phyloP scores from a whole-genome alignment of 139 green algal genomes.

The Volvox reticuliferus region DNA sequence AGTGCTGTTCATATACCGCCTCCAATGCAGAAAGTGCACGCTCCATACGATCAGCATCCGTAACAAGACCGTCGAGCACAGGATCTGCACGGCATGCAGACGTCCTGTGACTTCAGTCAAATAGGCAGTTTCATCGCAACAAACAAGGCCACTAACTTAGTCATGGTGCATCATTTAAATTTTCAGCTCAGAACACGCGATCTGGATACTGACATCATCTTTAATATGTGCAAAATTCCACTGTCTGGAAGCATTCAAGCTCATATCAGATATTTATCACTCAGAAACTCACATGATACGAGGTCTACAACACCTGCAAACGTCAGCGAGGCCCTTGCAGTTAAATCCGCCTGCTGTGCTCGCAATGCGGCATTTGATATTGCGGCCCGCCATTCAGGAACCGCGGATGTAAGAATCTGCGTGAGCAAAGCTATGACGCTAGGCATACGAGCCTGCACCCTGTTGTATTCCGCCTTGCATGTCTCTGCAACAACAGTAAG shows the following conservation, averaged over 20 bases:
- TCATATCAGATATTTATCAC: too few species aligned
- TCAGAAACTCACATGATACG: background rate
- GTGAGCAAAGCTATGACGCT: conserved; percentile 42
- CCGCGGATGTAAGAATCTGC: conserved; percentile 31
- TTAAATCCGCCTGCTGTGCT: background rate
- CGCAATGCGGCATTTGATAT: background rate
- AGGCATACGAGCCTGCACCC: conserved; percentile 33
- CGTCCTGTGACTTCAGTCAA: too few species aligned
- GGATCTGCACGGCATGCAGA: conserved; percentile 10
- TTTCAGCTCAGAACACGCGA: too few species aligned
- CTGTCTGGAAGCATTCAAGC: too few species aligned
- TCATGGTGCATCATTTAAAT: too few species aligned
- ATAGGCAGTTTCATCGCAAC: too few species aligned
- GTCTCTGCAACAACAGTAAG: conserved; percentile 27
- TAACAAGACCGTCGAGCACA: conserved; percentile 42
- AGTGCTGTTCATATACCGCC: conserved; percentile 34
- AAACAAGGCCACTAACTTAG: too few species aligned
- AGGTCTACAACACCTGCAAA: background rate
- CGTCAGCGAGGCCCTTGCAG: background rate
- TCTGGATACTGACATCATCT: too few species aligned
- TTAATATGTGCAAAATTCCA: too few species aligned
- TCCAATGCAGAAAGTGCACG: conserved; percentile 27
- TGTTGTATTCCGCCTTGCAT: conserved; percentile 34
- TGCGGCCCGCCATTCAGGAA: conserved; percentile 44
- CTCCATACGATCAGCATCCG: conserved; percentile 28